Percentiles rank a stretch among this genome's conserved stretches.
These are phyloP conservation scores for Cryptococcus sp. DNA, from an alignment of 1,284 basidiomycete genomes.

Conservation along the genomic window DNA sequence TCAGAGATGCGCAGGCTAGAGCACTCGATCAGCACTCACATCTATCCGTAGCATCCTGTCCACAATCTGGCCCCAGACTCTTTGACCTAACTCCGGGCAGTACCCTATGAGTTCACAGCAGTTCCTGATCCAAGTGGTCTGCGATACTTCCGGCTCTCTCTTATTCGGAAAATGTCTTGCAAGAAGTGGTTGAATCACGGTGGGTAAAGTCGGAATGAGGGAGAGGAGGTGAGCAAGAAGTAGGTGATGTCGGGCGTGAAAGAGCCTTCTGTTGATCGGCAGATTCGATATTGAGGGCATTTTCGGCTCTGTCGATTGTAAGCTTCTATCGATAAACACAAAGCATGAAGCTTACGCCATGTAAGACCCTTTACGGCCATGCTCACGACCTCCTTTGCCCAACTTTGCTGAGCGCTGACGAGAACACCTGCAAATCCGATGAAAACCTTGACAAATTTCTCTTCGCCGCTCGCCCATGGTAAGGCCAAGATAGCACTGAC, in stretches of 20 bases:
- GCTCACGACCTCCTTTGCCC: conserved; percentile 74
- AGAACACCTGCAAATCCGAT: conserved; percentile 86
- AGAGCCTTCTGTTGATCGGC: conserved; percentile 67
- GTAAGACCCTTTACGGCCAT: conserved; percentile 80
- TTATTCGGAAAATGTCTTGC: conserved; percentile 87
- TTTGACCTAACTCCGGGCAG: conserved; percentile 81
- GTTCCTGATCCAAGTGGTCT: conserved; percentile 90
- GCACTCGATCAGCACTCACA: conserved; percentile 53
- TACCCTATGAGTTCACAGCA: conserved; percentile 78
- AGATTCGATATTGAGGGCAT: conserved; percentile 7
- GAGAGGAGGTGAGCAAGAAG: conserved; percentile 79
- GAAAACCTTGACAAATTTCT: conserved; percentile 74
- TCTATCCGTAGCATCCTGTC: conserved; percentile 93
- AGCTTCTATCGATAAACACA: not conserved
- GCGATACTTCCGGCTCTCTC: conserved; percentile 71
- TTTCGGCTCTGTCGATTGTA: conserved; percentile 18
- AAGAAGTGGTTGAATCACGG: conserved; percentile 78
- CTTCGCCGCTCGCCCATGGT: conserved; percentile 83
- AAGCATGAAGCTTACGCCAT: conserved; percentile 61
- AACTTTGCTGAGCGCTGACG: conserved; percentile 88
- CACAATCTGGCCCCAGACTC: conserved; percentile 76
- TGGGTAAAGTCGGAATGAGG: conserved; percentile 83
- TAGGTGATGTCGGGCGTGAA: conserved; percentile 82
- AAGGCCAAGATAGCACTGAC: conserved; percentile 82
- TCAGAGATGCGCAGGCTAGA: not conserved